Base-by-base conservation (phyloP, 768 basidiomycete genomes). In the Sporobolomyces phaffii region DNA sequence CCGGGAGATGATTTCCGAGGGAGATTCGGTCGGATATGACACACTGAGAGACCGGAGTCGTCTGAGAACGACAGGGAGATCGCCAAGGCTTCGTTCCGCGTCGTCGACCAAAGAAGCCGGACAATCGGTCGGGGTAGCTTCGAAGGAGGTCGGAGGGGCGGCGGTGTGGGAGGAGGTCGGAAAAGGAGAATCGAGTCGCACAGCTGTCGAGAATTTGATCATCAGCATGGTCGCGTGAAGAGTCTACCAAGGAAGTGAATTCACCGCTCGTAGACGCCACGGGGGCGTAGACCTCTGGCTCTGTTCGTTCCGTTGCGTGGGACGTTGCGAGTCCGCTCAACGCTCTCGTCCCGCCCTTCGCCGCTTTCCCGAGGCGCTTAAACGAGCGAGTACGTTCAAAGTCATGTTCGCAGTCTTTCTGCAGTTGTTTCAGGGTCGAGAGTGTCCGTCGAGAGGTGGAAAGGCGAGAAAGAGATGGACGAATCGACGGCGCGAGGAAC, bases 251-350 rank as follows among this genome's bases (percentile, higher is more conserved):
- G 14, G 33, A 11, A 36, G 28, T 13, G 13, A 43, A 20, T 47
- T 22, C 17, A 67, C 65, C 65, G n/a, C 65, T 61, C 0, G 65
- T 67, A 13, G 65, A 67, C 0, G 60, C 65, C 18, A 62, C 33
- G 1, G 60, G 65, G 13, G 18, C 31, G 29, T 52, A 44, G 40
- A 13, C 7, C n/a, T 15, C 40, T 10, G n/a, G 14, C 14, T 7
- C 18, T 4, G 24, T 3, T 28, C 31, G 43, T 9, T 18, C 15
- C 11, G 22, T 7, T 15, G 43, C 14, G 28, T 8, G 26, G 17
- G 8, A 43, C 18, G 31, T 22, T 14, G 43, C 56, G 28, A 44
- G 29, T 22, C 41, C 5, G 29, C 43, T 44, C 41, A 58, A 45
- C 14, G 28, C 18, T 33, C 56, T 31, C 38, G 26, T 22, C 31